Percentiles rank a stretch among this genome's conserved stretches.
phyloP scores from a whole-genome alignment of 106 monocot genomes.

The Gastrodia elata region DNA sequence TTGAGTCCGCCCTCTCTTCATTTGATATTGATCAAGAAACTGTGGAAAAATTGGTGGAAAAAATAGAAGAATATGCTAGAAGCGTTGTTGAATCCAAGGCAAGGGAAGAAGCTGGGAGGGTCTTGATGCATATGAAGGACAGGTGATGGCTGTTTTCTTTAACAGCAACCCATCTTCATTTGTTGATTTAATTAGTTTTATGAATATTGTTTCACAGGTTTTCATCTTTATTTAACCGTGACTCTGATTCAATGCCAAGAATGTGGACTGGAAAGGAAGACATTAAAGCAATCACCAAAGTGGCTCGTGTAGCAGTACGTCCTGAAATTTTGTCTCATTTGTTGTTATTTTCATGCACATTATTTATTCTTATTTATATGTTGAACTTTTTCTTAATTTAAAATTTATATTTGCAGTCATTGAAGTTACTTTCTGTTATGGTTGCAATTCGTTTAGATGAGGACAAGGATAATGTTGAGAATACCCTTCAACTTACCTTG shows the following conservation, averaged over 20 bases:
- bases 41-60: conserved; percentile 52
- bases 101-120: conserved; percentile 79
- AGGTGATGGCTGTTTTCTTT: conserved; percentile 27
- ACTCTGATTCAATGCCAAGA: conserved; percentile 94
- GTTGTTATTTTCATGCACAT: not conserved
- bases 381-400: not conserved
- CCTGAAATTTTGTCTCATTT: not conserved
- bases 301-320: conserved; percentile 68
- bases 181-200: not conserved
- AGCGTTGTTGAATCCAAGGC: conserved; percentile 81
- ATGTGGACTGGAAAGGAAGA: conserved; percentile 99
- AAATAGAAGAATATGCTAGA: conserved; percentile 54
- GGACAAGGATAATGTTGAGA: conserved; percentile 55
- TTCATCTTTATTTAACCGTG: conserved; percentile 69
- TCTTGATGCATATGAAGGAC: conserved; percentile 95
- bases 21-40: conserved; percentile 69
- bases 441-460: conserved; percentile 78
- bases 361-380: not conserved
- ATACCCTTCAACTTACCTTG: conserved; percentile 56
- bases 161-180: not conserved
- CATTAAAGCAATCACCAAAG: conserved; percentile 82
- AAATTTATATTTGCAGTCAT: conserved; percentile 41
- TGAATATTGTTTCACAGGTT: conserved; percentile 34
- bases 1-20: conserved; percentile 14
- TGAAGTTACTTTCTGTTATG: conserved; percentile 87